These are phyloP conservation scores for Apocynum venetum DNA, from an alignment of 257 asterid genomes.

Conservation along the genomic window DNA sequence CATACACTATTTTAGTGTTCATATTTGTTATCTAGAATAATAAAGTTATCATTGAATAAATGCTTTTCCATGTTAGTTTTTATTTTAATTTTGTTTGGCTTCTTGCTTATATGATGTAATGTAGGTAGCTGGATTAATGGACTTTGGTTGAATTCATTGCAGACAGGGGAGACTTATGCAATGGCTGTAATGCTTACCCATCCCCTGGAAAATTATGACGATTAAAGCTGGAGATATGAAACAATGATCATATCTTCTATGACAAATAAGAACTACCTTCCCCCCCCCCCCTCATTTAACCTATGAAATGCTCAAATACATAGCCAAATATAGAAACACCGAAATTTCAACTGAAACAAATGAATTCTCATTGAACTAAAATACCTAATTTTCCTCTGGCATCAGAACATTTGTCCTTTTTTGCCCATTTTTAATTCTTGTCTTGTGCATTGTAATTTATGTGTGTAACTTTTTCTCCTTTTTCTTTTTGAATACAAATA, in stretches of 20 bases:
- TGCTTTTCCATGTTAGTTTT: not conserved
- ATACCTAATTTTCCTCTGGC: not conserved
- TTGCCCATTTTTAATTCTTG: too few relatives aligned
- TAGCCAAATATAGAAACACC: not conserved
- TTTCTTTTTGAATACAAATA: too few relatives aligned
- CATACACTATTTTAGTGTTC: not conserved
- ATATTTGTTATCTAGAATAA: not conserved
- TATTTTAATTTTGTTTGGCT: too few relatives aligned
- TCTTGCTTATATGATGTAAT: too few relatives aligned
- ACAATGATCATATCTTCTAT: too few relatives aligned
- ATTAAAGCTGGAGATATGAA: not conserved
- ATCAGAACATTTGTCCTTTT: not conserved
- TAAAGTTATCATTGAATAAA: not conserved
- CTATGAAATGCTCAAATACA: not conserved
- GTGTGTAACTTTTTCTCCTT: not conserved
- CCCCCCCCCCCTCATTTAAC: too few relatives aligned
- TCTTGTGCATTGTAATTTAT: not conserved
- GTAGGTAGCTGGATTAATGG: too few relatives aligned
- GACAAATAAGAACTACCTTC: not conserved
- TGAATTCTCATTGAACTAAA: not conserved
- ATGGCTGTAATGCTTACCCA: not conserved
- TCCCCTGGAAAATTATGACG: not conserved
- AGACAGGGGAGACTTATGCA: too few relatives aligned
- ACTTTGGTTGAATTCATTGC: too few relatives aligned
- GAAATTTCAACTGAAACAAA: not conserved